These are phyloP conservation scores for Knufia petricola DNA, from an alignment of 2,329 filamentous ascomycete genomes.

Conservation along the genomic window DNA sequence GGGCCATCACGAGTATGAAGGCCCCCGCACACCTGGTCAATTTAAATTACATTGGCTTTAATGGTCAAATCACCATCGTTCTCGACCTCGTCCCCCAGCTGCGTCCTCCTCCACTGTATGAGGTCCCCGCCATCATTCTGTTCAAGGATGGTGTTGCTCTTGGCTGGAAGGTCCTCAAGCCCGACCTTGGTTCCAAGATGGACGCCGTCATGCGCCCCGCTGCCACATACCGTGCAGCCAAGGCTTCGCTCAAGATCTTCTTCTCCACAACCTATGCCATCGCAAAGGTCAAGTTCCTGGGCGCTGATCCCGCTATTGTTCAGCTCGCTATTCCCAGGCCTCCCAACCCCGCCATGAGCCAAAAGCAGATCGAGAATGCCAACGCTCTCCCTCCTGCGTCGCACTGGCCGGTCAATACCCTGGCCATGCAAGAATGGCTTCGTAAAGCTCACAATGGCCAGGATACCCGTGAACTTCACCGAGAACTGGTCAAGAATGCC, in stretches of 20 bases:
- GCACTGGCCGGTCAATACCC: neutral
- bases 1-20: neutral
- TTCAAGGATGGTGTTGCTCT: constrained; percentile 9
- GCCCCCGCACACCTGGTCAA: neutral
- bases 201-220: constrained; percentile 18
- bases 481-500: constrained; percentile 4
- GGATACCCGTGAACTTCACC: neutral
- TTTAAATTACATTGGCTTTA: constrained; percentile 5
- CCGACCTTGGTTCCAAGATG: constrained; percentile 16
- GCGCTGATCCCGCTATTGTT: neutral
- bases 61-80: constrained; percentile 1
- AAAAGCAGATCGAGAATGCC: neutral
- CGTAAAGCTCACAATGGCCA: constrained; percentile 1
- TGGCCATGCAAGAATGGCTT: constrained; percentile 1
- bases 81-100: constrained; percentile 16
- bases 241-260: constrained; percentile 16
- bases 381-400: neutral
- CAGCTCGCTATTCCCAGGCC: neutral
- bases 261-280: constrained; percentile 7
- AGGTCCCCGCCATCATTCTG: constrained; percentile 15
- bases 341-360: neutral
- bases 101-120: constrained; percentile 15
- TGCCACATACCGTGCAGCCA: constrained; percentile 15
- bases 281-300: constrained; percentile 4
- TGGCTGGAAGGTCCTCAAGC: constrained; percentile 17